phyloP scores from a whole-genome alignment of 352 stramenopile genomes.

The Globisporangium cederbergense region DNA sequence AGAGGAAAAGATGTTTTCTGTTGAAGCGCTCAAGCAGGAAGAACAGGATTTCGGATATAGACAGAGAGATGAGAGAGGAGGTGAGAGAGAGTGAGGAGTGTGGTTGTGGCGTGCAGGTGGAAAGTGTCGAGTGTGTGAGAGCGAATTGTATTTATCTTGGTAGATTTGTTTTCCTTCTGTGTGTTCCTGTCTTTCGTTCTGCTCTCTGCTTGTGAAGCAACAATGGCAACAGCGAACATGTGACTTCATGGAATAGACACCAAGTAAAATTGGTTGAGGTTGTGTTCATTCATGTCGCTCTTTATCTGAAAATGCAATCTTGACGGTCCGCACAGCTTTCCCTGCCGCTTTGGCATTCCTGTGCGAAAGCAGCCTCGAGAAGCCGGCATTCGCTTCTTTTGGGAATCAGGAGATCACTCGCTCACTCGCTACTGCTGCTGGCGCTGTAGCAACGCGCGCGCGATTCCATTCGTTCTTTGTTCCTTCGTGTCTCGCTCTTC shows the following conservation, averaged over 20 bases:
- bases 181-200: not conserved
- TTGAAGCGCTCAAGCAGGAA: slow-evolving; percentile 33
- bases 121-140: slow-evolving; percentile 8
- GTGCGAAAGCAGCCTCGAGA: not conserved
- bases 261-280: not conserved
- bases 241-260: not conserved
- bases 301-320: slow-evolving; percentile 12
- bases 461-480: not conserved
- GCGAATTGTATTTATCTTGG: slow-evolving; percentile 11
- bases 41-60: slow-evolving; percentile 7
- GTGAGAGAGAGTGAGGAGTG: not conserved
- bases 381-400: not conserved
- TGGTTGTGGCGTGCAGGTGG: not conserved
- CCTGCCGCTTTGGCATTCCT: not conserved
- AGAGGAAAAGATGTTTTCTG: not conserved
- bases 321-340: not conserved
- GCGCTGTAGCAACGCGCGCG: too few relatives aligned
- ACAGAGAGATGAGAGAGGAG: not conserved
- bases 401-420: not conserved
- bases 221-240: too few relatives aligned
- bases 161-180: slow-evolving; percentile 1
- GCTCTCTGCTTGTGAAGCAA: too few relatives aligned
- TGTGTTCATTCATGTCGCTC: slow-evolving; percentile 1
- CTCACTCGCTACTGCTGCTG: not conserved
- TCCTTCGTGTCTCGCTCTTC: not conserved